Percentiles rank a stretch among this genome's conserved stretches.
These are phyloP conservation scores for Astrothelium subdiscretum DNA, from an alignment of 495 filamentous ascomycete species.

Conservation along the genomic window DNA sequence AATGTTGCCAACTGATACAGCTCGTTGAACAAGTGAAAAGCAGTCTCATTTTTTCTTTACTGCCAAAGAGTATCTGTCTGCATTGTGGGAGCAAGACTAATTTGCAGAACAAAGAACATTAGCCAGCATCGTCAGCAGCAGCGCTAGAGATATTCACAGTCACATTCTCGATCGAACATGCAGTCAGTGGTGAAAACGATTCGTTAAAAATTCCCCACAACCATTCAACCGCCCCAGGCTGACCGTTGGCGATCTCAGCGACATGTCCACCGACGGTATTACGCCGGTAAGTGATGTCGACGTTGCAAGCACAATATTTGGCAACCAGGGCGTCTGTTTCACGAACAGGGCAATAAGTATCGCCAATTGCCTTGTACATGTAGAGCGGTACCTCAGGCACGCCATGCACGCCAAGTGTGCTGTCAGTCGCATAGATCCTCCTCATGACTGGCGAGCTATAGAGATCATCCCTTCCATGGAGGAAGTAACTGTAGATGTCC, in stretches of 20 bases:
- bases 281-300: slow-evolving; percentile 31
- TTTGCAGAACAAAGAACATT: no score
- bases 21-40: no score
- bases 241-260: slow-evolving; percentile 14
- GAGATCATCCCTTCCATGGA: slow-evolving; percentile 15
- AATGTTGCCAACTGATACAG: no score
- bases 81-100: no score
- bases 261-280: slow-evolving; percentile 30
- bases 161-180: slow-evolving; percentile 13
- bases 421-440: slow-evolving; percentile 22
- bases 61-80: no score
- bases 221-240: slow-evolving; percentile 9
- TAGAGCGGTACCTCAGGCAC: slow-evolving; percentile 35
- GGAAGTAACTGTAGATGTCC: slow-evolving; percentile 32
- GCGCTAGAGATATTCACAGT: slow-evolving; percentile 11
- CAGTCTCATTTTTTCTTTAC: no score
- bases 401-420: slow-evolving; percentile 33
- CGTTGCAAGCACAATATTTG: slow-evolving; percentile 28
- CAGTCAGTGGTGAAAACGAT: slow-evolving; percentile 1
- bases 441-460: slow-evolving; percentile 14
- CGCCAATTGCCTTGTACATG: slow-evolving; percentile 38
- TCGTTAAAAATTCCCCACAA: slow-evolving; percentile 11
- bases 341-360: slow-evolving; percentile 32
- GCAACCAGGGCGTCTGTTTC: slow-evolving; percentile 35
- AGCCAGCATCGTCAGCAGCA: no score